These are phyloP conservation scores for Verticillium klebahnii DNA, from an alignment of 2,329 filamentous ascomycete species.

Conservation along the genomic window DNA sequence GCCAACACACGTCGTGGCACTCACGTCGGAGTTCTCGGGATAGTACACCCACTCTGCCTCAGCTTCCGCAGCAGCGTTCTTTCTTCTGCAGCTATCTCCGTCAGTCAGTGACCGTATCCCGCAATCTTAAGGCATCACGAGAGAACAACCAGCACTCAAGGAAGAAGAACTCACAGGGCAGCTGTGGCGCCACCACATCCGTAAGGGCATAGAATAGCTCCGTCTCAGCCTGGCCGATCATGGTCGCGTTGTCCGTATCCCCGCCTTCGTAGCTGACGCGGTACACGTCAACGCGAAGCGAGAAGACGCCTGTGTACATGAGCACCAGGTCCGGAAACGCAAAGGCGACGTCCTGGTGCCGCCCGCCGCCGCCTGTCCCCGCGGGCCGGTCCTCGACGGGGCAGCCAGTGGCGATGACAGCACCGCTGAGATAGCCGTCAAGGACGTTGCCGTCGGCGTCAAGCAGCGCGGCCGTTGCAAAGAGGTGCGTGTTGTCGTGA, in stretches of 20 bases:
- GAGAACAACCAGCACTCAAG: not conserved
- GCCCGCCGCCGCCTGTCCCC: not conserved
- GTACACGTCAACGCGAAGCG: slow-evolving; percentile 23
- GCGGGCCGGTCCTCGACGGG: slow-evolving; percentile 2
- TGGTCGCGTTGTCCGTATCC: not conserved
- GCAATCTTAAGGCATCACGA: too few relatives aligned
- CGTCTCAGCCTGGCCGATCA: not conserved
- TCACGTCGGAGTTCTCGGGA: not conserved
- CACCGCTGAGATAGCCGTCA: slow-evolving; percentile 14
- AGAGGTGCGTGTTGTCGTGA: slow-evolving; percentile 13
- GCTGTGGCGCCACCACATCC: not conserved
- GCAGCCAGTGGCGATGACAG: slow-evolving; percentile 13
- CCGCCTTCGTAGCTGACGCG: slow-evolving; percentile 9
- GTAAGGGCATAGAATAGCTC: not conserved
- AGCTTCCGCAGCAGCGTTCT: not conserved
- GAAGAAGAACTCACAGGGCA: not conserved
- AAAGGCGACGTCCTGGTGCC: slow-evolving; percentile 15
- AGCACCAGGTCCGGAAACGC: slow-evolving; percentile 20
- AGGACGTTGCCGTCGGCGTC: slow-evolving; percentile 12
- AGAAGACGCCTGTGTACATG: slow-evolving; percentile 16
- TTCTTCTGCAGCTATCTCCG: not conserved
- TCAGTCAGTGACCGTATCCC: not conserved
- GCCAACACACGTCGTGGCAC: not conserved
- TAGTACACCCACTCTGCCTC: not conserved
- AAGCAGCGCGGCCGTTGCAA: slow-evolving; percentile 21